These are phyloP conservation scores for Vicia sativa DNA, from an alignment of 306 rosid species.

Conservation along the genomic window DNA sequence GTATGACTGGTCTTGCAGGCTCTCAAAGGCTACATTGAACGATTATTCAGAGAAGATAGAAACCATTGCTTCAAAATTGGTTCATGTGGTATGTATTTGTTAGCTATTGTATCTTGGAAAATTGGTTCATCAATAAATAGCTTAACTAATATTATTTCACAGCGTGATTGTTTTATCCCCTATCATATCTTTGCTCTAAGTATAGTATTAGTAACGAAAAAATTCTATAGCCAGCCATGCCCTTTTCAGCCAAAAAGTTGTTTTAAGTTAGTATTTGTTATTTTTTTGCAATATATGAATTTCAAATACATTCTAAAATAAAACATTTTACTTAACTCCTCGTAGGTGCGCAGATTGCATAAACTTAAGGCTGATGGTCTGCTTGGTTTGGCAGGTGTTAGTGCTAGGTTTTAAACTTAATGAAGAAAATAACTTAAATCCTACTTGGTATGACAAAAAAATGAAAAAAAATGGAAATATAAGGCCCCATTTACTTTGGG, in stretches of 20 bases:
- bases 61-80: conserved; percentile 72
- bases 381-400: no score
- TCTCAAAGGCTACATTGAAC: conserved; percentile 73
- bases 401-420: conserved; percentile 5
- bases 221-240: conserved; percentile 6
- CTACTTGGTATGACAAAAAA: conserved; percentile 11
- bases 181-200: conserved; percentile 3
- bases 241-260: not conserved
- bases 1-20: conserved; percentile 49
- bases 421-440: conserved; percentile 12
- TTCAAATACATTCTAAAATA: conserved; percentile 1
- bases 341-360: not conserved
- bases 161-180: not conserved
- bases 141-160: no score
- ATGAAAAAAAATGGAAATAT: not conserved
- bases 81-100: conserved; percentile 49
- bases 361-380: no score
- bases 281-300: conserved; percentile 10
- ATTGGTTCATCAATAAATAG: no score
- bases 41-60: conserved; percentile 87
- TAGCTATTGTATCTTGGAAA: conserved; percentile 14
- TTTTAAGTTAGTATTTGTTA: conserved; percentile 2
- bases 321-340: not conserved
- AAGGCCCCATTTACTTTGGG: no score
- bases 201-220: not conserved